These are phyloP conservation scores for Fragaria iinumae DNA, from an alignment of 306 rosid species.

Conservation along the genomic window DNA sequence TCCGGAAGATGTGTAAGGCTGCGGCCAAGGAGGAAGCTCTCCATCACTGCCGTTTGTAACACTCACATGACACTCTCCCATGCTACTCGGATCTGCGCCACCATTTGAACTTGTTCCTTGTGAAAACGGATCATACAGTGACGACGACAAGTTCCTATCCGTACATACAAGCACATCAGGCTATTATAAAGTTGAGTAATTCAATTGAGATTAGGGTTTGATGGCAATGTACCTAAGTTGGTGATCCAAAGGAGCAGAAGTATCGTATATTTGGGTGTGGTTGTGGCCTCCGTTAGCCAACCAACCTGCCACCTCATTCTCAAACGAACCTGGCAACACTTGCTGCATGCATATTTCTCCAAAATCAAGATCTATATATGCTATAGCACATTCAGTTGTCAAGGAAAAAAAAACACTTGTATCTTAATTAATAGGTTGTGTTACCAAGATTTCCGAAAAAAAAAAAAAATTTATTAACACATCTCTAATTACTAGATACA, in stretches of 20 bases:
- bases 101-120: slow-evolving; percentile 57
- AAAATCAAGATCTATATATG: background rate
- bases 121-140: slow-evolving; percentile 54
- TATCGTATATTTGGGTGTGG: slow-evolving; percentile 48
- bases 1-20: slow-evolving; percentile 29
- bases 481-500: too few species aligned
- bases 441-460: background rate
- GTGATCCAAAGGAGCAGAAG: slow-evolving; percentile 53
- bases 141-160: slow-evolving; percentile 49
- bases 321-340: slow-evolving; percentile 46
- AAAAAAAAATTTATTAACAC: background rate
- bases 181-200: background rate
- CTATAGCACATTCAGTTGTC: too few species aligned
- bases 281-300: slow-evolving; percentile 46
- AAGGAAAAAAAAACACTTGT: background rate
- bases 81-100: slow-evolving; percentile 31
- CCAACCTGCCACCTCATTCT: slow-evolving; percentile 52
- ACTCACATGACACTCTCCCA: slow-evolving; percentile 48
- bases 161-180: background rate
- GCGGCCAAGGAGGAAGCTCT: slow-evolving; percentile 49
- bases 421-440: background rate
- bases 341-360: background rate
- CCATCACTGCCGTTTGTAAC: slow-evolving; percentile 36
- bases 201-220: background rate
- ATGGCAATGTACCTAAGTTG: slow-evolving; percentile 44